Evolutionary conservation across 2,329 filamentous ascomycete species (phyloP), one percentile per base, ranked within the genome.

Genomic region (Fusarium sp.): DNA sequence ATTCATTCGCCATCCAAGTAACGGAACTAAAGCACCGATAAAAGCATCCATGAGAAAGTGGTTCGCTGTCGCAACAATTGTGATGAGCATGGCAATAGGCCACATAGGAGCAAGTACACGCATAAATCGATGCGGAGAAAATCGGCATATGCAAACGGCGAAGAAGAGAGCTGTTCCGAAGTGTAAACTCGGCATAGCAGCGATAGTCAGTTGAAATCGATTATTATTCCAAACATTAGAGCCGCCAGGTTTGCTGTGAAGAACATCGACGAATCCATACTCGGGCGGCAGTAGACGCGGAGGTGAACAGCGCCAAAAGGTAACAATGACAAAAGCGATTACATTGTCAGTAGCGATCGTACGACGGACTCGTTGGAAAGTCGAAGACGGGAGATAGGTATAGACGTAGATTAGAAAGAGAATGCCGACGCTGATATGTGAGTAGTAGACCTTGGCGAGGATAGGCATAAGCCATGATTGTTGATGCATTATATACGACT

Each of bases 131-230:
- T 85, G 83, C 2, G 82, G 82, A 12, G 81, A 81, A 69, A 81
- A 84, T 10, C 73, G 78, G 13, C 76, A 70, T 27, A 81, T 59
- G 25, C 72, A 79, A 8, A 80, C 73, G 4, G 77, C 79, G 15
- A 82, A 73, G 58, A 81, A 81, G 4, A 80, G 70, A 0, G 80
- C 73, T 0, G 79, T 82, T 30, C 83, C 84, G 64, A 84, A 85
- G 67, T 85, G 84, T 16, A 85, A 72, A 20, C 81, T 83, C 3
- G 83, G 83, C 83, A 85, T 85, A 27, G 83, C 84, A 0, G 83
- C 83, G 62, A 84, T 84, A 10, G 82, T 84, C 13, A 85, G 72
- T 68, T 83, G 82, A 59, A 83, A 84, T 22, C 77, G 77, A 66
- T 85, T 85, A 56, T 83, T 77, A 20, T 79, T 83, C 83, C 82